These are phyloP conservation scores for Colletotrichum falcatum DNA, from an alignment of 2,329 filamentous ascomycete species.

Conservation along the genomic window DNA sequence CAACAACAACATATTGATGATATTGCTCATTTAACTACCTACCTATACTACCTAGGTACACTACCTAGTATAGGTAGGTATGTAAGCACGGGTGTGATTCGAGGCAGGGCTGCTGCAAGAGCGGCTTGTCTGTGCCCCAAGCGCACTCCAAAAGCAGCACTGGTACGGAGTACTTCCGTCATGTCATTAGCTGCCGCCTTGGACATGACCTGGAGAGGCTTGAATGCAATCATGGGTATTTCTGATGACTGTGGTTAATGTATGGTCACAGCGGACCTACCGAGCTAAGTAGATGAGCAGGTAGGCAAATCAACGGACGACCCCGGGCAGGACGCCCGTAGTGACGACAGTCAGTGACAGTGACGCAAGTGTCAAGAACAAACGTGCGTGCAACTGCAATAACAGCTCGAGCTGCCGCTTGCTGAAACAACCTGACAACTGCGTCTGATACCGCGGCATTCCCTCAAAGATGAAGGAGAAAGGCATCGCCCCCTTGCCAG, in stretches of 20 bases:
- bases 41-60: no score
- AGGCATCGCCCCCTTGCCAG: not conserved
- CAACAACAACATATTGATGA: not conserved
- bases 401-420: not conserved
- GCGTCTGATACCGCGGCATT: not conserved
- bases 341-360: not conserved
- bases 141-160: conserved; percentile 13
- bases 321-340: not conserved
- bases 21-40: not conserved
- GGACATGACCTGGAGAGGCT: conserved; percentile 17
- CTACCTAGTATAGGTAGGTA: no score
- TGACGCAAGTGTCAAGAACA: conserved; percentile 13
- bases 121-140: conserved; percentile 25
- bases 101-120: conserved; percentile 13
- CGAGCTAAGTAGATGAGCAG: not conserved
- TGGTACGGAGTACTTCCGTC: conserved; percentile 24
- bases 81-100: conserved; percentile 9
- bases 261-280: not conserved
- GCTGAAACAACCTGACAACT: not conserved
- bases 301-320: conserved; percentile 2
- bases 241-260: not conserved
- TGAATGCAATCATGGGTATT: not conserved
- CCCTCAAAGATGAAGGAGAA: not conserved
- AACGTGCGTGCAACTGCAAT: conserved; percentile 5
- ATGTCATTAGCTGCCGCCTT: conserved; percentile 35